A percentile compares a stretch with the other conserved stretches of the same genome.
These are phyloP conservation scores for Aspergillus glaucus DNA, from an alignment of 2,329 filamentous ascomycete species.

Conservation along the genomic window DNA sequence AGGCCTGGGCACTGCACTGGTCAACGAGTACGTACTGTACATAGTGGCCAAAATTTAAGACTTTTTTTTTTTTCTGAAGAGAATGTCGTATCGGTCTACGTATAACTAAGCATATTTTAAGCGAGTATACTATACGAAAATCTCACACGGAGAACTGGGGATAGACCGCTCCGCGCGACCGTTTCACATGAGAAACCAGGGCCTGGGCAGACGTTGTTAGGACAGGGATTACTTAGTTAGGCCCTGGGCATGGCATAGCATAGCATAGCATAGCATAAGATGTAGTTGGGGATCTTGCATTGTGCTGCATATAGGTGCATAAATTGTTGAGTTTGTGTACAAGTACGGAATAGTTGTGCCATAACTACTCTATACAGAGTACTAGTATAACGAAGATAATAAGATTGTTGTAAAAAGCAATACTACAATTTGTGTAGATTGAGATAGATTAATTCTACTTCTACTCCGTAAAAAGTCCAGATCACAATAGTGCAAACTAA, in stretches of 20 bases:
- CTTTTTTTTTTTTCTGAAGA: too few species aligned
- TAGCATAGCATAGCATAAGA: too few species aligned
- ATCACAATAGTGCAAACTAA: too few species aligned
- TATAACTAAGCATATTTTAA: too few species aligned
- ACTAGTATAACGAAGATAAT: background rate
- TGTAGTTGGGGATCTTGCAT: background rate
- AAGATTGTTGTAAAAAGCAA: background rate
- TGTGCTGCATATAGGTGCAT: background rate
- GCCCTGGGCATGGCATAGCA: too few species aligned
- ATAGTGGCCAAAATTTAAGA: too few species aligned
- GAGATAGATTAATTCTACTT: background rate
- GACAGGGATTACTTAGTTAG: too few species aligned
- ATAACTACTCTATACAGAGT: background rate
- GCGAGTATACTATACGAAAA: too few species aligned
- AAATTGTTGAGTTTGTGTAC: background rate
- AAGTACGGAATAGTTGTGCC: background rate
- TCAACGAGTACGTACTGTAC: too few species aligned
- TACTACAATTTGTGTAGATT: background rate
- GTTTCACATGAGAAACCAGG: background rate
- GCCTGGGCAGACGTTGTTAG: background rate
- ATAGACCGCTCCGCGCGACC: background rate
- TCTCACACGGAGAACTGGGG: background rate
- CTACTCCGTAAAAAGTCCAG: background rate
- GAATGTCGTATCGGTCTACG: too few species aligned
- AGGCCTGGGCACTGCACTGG: too few species aligned